Evolutionary conservation across 2,329 filamentous ascomycete genomes (phyloP), one percentile per base, ranked within the genome.

Genomic region (Lecanicillium sp.): DNA sequence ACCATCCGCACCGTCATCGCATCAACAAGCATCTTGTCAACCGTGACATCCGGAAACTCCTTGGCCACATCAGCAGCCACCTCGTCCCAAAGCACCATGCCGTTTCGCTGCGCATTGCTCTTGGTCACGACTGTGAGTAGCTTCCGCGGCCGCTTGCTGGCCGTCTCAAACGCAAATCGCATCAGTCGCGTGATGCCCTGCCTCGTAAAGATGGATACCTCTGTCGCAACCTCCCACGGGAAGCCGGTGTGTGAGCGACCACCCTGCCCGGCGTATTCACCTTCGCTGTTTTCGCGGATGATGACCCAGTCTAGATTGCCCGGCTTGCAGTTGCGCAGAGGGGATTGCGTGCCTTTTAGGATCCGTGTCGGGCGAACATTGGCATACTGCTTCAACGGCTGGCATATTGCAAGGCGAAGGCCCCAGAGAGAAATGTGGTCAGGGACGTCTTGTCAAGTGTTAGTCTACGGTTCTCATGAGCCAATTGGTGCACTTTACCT

Each of bases 11-110:
- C 71, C 2, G 77, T 81, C 75, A 81, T 79, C 6, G 77, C 76
- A 53, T 80, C 78, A 5, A 81, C 78, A 15, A 81, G 62, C 73
- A 80, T 80, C 64, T 80, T 81, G 43, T 81, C 77, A 32, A 70
- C 63, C 19, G 64, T 67, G 3, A 82, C 76, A 47, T 80, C 74
- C 0, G 71, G 71, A 47, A 75, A 82, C 5, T 79, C 73, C 41
- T 59, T 64, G 0, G 67, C 65, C 3, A 81, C 68, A 18, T 68
- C 62, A 0, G 56, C 58, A 0, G 75, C 75, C 9, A 81, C 66
- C 47, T 80, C 75, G 49, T 82, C 78, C 78, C 78, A 82, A 42
- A 82, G 66, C 1, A 82, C 78, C 76, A 82, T 79, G 0, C 78
- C 77, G 38, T 80, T 79, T 0, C 77, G 64, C 55, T 80, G 76